Percentiles rank a stretch among this genome's conserved stretches.
Conservation (phyloP, 78 protist genomes). For the Salpingoeca rosetta region DNA sequence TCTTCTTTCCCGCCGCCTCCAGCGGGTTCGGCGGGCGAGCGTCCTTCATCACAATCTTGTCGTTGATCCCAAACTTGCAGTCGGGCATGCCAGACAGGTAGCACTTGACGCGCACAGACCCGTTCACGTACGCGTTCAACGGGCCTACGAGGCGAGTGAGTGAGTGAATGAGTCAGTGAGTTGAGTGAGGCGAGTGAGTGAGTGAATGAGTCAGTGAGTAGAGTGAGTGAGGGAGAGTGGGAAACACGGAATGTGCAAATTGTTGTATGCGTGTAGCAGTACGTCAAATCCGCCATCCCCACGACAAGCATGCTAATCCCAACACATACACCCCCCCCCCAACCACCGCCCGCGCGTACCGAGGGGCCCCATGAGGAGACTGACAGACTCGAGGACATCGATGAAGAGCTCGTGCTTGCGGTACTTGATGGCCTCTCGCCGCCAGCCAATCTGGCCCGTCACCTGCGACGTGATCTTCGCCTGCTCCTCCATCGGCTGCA, state of each 20-base stretch:
- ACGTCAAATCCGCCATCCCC: too few relatives aligned
- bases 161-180: too few relatives aligned
- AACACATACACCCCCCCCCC: too few relatives aligned
- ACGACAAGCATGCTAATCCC: background rate
- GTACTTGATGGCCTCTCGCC: slow-evolving; percentile 85
- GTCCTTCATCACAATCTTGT: slow-evolving; percentile 62
- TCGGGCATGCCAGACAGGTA: slow-evolving; percentile 97
- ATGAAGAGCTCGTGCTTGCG: slow-evolving; percentile 89
- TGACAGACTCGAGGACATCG: slow-evolving; percentile 82
- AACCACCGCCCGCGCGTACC: background rate
- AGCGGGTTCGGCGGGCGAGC: background rate
- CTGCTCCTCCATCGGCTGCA: background rate
- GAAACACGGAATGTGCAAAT: background rate
- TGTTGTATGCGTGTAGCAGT: too few relatives aligned
- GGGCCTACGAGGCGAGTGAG: slow-evolving; percentile 29
- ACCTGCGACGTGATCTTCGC: background rate
- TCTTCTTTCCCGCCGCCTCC: background rate
- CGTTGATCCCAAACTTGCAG: slow-evolving; percentile 94
- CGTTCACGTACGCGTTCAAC: slow-evolving; percentile 82
- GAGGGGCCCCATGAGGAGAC: slow-evolving; percentile 44
- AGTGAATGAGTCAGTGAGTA: too few relatives aligned
- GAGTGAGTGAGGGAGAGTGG: too few relatives aligned
- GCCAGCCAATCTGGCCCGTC: slow-evolving; percentile 70
- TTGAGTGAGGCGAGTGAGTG: background rate
- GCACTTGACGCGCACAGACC: slow-evolving; percentile 73